Evolutionary conservation across 75 land plant genomes (phyloP), one percentile per base, ranked within the genome.

Genomic region (Azolla pinnata): DNA sequence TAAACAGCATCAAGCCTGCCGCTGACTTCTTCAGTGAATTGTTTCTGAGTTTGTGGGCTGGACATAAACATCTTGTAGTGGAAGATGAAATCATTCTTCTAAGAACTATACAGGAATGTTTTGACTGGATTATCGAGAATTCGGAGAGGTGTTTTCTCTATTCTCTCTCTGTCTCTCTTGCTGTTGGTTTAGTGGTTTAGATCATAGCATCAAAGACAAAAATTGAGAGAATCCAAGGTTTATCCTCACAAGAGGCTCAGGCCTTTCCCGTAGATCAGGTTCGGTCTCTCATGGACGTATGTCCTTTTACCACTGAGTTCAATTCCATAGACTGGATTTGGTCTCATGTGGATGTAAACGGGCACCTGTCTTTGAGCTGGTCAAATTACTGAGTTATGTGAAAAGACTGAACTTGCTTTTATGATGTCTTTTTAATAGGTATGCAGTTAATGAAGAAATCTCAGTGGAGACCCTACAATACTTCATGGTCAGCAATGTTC

Each of bases 31-130:
- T 81, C 49, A 56, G 59, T n/a, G 69, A 82, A 29, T 90, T 95
- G 66, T 95, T 85, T 42, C 50, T 59, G 32, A 95, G 57, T 64
- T 55, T 90, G 2, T 95, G 99, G 99, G 78, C 64, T 29, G 96
- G 99, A 33, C 74, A 76, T 51, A 69, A 71, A 51, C 25, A 34
- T 3, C 38, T 73, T 4, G 67, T 73, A 46, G 48, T 65, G 42
- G 53, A 56, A 17, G 85, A 89, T 61, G 60, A 56, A 17, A 33
- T 31, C 16, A 71, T 75, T 10, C 81, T 89, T 50, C 79, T 90
- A 50, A 66, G 29, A 46, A 76, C 88, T 29, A 64, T 85, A 24
- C 72, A 77, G 62, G 97, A 89, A 61, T 90, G 97, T 63, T 77
- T 90, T 57, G 52, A 83, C 24, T 86, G 85, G 97, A 75, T 60